Percentiles rank a stretch among this genome's conserved stretches.
These are phyloP conservation scores for Teratosphaeriaceae sp. DNA, from an alignment of 2,329 filamentous ascomycete genomes.

Conservation along the genomic window DNA sequence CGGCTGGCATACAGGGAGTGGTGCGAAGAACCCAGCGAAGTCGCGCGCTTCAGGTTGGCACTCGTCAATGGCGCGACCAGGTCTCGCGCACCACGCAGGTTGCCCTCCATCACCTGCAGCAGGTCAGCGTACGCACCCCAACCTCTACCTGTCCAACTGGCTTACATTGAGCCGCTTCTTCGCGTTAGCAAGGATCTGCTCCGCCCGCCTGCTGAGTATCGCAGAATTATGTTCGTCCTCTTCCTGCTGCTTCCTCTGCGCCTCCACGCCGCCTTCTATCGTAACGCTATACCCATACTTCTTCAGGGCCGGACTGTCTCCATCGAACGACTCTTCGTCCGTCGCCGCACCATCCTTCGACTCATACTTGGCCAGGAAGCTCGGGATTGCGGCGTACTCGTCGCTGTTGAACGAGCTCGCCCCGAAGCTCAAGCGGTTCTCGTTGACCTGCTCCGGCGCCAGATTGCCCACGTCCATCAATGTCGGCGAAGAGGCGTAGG, in stretches of 20 bases:
- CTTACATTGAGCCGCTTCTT: constrained; percentile 81
- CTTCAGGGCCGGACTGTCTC: constrained; percentile 24
- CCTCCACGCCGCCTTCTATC: constrained; percentile 19
- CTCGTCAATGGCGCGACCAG: constrained; percentile 30
- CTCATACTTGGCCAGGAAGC: constrained; percentile 26
- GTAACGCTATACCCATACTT: constrained; percentile 15
- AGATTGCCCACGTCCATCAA: constrained; percentile 25
- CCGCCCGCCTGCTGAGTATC: constrained; percentile 73
- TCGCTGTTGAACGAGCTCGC: constrained; percentile 40
- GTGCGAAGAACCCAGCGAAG: constrained; percentile 25
- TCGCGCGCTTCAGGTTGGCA: constrained; percentile 32
- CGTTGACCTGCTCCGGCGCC: constrained; percentile 16
- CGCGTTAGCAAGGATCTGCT: constrained; percentile 86
- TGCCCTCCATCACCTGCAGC: constrained; percentile 82
- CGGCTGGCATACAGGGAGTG: constrained; percentile 13
- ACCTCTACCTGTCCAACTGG: background rate
- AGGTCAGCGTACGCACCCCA: constrained; percentile 1
- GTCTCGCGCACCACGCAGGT: constrained; percentile 67
- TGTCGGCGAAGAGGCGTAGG: constrained; percentile 24
- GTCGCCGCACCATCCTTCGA: constrained; percentile 12
- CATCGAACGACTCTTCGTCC: constrained; percentile 27
- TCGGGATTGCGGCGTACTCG: constrained; percentile 35
- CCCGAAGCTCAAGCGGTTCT: constrained; percentile 23
- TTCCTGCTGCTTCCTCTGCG: constrained; percentile 30
- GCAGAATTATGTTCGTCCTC: constrained; percentile 61